Evolutionary conservation across 2,329 filamentous ascomycete species (phyloP), one percentile per base, ranked within the genome.

Genomic region (Herpotrichia juniperi): DNA sequence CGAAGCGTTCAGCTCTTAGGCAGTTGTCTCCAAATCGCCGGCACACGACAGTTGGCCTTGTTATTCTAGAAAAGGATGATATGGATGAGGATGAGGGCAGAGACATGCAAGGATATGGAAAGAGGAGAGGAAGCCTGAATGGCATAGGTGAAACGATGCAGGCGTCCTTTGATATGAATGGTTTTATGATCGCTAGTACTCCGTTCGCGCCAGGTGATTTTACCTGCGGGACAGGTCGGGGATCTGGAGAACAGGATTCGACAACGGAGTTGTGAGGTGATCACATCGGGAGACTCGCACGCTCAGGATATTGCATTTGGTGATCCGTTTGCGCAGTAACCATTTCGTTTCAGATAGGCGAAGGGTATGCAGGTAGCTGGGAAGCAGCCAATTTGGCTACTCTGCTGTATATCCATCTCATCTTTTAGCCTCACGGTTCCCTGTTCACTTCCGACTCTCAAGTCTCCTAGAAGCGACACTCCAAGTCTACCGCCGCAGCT

Each of bases 131-230:
- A 1, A 70, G 63, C 48, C 42, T 22, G 37, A 21, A 21, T 21
- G 19, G 37, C 2, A 25, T 12, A 11, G 53, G 58, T n/a, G 49
- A 49, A 12, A 25, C 25, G 6, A 58, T 62, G n/a, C 59, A 64
- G 30, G 44, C 50, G 4, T 71, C 66, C n/a, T 76, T 76, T 46
- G 74, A 72, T 31, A 73, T 68, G 46, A 72, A 71, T 42, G 73
- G 70, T 43, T 59, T 77, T n/a, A 63, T 75, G 28, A 63, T 68
- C 6, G 63, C 68, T 8, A 71, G 72, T 4, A 76, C 76, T 25
- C 71, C 72, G 17, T 67, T 71, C 24, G 71, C 66, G 6, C 67
- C 66, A 2, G 65, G 57, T 8, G 53, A 56, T n/a, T 64, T 67
- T 19, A 40, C 49, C 16, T 46, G 54, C 14, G 65, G 64, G 1